Evolutionary conservation across 129 eudicot species (phyloP), one percentile per base, ranked within the genome.

Genomic region (Lactuca saligna): DNA sequence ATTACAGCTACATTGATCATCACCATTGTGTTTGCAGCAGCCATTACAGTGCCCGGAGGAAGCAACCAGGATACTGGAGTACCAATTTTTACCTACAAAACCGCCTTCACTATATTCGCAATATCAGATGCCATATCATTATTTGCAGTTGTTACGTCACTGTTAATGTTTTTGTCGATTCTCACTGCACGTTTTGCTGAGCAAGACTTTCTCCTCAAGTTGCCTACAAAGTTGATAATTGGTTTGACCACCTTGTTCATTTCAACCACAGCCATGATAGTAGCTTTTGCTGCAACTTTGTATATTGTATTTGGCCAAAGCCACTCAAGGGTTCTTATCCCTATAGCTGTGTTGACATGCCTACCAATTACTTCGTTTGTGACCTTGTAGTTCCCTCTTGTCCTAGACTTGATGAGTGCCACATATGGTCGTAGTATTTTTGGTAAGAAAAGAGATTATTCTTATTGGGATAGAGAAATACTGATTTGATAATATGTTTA

Each of bases 1-100:
- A 34, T 34, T 5, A 34, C 38, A 34, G 38, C 38, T 34, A 3
- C 38, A 34, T 34, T 34, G 5, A 34, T 34, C 5, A 34, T 5
- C 38, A 34, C 38, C 38, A 34, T 34, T 34, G 38, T 34, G 38
- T 34, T 34, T 5, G 74, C 74, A 69, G 63, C 64, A 20, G 54
- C 74, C 1, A 38, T 69, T 41, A 68, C 72, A 3, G 72, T 67
- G 17, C 74, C 74, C 0, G 74, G 74, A 8, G 74, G 74, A 42
- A 57, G 37, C 17, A 39, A 69, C 15, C 17, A 9, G 8, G 17
- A 56, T 20, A 20, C 20, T 3, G 74, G 74, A 15, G 48, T 3
- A 8, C 74, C 74, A 35, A 25, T 34, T 34, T 34, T 34, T 34
- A 34, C 38, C 5, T 3, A 34, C 38, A 34, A 5, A 3, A 4